Base-by-base conservation (phyloP, 495 filamentous ascomycete species). In the Neurospora sp. region DNA sequence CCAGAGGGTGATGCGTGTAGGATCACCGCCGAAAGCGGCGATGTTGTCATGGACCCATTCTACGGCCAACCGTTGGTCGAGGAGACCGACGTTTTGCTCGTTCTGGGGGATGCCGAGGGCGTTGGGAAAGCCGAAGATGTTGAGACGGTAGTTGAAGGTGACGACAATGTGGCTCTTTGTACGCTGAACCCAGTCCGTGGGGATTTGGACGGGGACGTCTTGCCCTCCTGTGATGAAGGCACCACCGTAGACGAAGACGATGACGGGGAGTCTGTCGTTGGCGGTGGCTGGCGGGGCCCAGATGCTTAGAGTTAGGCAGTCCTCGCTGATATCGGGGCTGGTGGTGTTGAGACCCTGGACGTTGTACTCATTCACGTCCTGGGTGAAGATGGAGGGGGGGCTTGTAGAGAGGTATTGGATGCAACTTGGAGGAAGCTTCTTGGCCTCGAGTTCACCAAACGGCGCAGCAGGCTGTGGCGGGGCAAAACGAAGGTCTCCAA, bases 61-160 rank as follows among this genome's bases (percentile, higher is more conserved):
- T 44, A 89, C 79, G 5, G 89, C 92, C 23, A 89, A 78, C 1
- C 88, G 85, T 75, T 92, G 90, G 77, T 93, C 92, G 42, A 85
- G 83, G 18, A 93, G 83, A 0, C 87, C 92, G 4, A 88, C 84
- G 73, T 93, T 94, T 71, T 82, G 79, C 20, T 71, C 14, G 35
- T 54, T 60, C 0, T 74, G 69, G n/a, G 75, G 71, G 6, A 83
- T 72, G 3, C 79, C 83, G 2, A 74, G 77, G 27, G 80, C 78
- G 39, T 78, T 85, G 31, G 89, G 88, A 69, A 88, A 91, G 31
- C 88, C 87, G 75, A 91, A 90, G 73, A 92, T 87, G 78, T 90
- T 90, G 71, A 91, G 75, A 7, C 90, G 89, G 78, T 92, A 91
- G 79, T 91, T 91, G 79, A 91, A 85, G 6, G 84, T 83, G 16